Base-by-base conservation (phyloP, 2,329 filamentous ascomycete genomes). In the Tolypocladium tropicale region DNA sequence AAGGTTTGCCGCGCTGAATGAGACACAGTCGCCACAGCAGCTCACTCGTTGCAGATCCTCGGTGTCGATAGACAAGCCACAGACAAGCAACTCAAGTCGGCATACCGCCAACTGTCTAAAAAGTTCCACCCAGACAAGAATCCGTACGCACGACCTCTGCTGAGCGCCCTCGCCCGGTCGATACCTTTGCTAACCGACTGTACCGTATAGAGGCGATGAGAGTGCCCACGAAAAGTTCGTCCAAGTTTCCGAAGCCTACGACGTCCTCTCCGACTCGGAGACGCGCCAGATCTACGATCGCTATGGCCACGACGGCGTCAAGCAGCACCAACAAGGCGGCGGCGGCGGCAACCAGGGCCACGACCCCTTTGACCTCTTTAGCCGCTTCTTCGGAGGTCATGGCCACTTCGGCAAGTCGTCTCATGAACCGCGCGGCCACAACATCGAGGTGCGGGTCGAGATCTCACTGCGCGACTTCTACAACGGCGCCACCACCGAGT, bases 91-190 rank as follows among this genome's bases (percentile, higher is more conserved):
- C 87, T 99, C 69, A 99, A 99, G 74, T 88, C 89, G 50, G 92
- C 94, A 25, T 99, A 99, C 73, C 84, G 92, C 58, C 86, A 84
- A 58, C 79, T 99, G 12, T 95, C 89, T 76, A 97, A 97, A 74
- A 95, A 95, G 71, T 96, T 82, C 71, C 94, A 99, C 68, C 94
- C 94, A 4, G 94, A 99, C 74, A 99, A 99, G 81, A 97, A 97
- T 66, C 91, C 93, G 87, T 94, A 81, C 65, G 88, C n/a, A n/a
- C 7, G 7, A 14, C 28, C 41, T 16, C 21, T 10, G 4, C 18
- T 10, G 2, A n/a, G n/a, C 18, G 16, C 46, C 6, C 28, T n/a
- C 10, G 18, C 46, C 30, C 28, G 3, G 28, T 14, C 46, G 5
- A 21, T 41, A 14, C 41, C n/a, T n/a, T n/a, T n/a, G 10, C 39